Conservation (phyloP, 1,284 basidiomycete species). For the Neotropicomus parvogracilis region DNA sequence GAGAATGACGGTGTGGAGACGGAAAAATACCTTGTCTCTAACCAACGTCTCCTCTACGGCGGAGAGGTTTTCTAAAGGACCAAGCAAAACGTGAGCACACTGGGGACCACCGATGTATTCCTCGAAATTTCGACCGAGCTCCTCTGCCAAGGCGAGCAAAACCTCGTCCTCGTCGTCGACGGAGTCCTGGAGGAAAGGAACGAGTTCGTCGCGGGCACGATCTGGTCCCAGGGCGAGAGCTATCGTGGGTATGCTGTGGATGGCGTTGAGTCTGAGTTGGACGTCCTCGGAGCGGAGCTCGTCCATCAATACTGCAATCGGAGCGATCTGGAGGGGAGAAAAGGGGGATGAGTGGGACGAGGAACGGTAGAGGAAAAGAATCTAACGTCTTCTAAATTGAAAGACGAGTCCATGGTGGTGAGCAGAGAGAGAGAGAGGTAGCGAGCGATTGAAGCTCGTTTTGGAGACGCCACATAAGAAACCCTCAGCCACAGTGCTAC, state of each 20-base stretch:
- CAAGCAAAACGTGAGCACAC: constrained; percentile 86
- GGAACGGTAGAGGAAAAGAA: constrained; percentile 12
- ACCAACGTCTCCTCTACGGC: constrained; percentile 98
- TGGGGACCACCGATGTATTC: constrained; percentile 94
- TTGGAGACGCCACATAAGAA: constrained; percentile 21
- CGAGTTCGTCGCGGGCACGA: constrained; percentile 92
- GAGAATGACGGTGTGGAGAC: not conserved
- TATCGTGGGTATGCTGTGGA: constrained; percentile 97
- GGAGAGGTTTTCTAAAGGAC: constrained; percentile 93
- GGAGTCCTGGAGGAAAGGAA: constrained; percentile 97
- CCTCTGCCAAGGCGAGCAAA: constrained; percentile 92
- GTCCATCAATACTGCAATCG: constrained; percentile 90
- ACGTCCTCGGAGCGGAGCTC: constrained; percentile 97
- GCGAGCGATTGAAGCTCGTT: constrained; percentile 1
- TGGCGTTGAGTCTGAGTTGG: constrained; percentile 89
- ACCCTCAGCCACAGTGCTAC: constrained; percentile 14
- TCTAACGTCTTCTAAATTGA: constrained; percentile 55
- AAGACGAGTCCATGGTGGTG: constrained; percentile 55
- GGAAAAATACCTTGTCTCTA: constrained; percentile 81
- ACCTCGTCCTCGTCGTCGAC: constrained; percentile 99
- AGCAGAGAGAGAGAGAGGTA: not conserved
- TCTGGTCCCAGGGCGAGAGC: constrained; percentile 95
- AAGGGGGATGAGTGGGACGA: constrained; percentile 16
- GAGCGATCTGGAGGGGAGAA: constrained; percentile 58
- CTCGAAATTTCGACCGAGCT: constrained; percentile 88